phyloP scores from a whole-genome alignment of 2,329 filamentous ascomycete species.

The Mycosphaerella sp. region DNA sequence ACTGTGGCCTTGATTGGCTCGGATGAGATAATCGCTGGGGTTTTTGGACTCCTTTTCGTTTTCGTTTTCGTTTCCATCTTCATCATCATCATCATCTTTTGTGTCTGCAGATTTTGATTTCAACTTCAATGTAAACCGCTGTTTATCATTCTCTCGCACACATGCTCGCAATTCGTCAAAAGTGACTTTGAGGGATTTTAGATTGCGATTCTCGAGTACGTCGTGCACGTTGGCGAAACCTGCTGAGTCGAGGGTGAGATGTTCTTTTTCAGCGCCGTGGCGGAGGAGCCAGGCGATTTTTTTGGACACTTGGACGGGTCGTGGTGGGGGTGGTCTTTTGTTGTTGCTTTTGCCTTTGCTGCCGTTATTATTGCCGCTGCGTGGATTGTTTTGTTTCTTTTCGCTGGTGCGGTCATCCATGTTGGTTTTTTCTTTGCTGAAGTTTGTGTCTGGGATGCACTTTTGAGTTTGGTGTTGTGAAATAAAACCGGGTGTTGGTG shows the following conservation, averaged over 20 bases:
- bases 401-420: not conserved
- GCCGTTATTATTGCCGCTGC: no score
- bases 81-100: conserved; percentile 15
- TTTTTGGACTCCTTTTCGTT: conserved; percentile 30
- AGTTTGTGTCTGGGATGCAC: no score
- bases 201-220: conserved; percentile 51
- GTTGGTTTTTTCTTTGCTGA: not conserved
- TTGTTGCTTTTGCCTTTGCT: not conserved
- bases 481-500: no score
- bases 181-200: conserved; percentile 66
- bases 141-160: conserved; percentile 75
- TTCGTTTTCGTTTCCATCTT: conserved; percentile 21
- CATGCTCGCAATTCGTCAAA: conserved; percentile 64
- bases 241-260: conserved; percentile 50
- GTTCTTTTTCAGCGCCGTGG: conserved; percentile 56
- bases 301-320: conserved; percentile 31
- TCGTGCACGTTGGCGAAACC: conserved; percentile 57
- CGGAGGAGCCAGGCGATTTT: conserved; percentile 48
- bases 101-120: conserved; percentile 20
- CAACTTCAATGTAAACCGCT: conserved; percentile 73
- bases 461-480: no score
- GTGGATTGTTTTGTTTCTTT: no score
- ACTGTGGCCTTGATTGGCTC: conserved; percentile 91
- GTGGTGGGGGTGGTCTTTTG: conserved; percentile 17
- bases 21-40: conserved; percentile 71